A percentile compares a stretch with the other conserved stretches of the same genome.
Conservation (phyloP, 2,329 filamentous ascomycete species). For the Stagonosporopsis vannaccii region DNA sequence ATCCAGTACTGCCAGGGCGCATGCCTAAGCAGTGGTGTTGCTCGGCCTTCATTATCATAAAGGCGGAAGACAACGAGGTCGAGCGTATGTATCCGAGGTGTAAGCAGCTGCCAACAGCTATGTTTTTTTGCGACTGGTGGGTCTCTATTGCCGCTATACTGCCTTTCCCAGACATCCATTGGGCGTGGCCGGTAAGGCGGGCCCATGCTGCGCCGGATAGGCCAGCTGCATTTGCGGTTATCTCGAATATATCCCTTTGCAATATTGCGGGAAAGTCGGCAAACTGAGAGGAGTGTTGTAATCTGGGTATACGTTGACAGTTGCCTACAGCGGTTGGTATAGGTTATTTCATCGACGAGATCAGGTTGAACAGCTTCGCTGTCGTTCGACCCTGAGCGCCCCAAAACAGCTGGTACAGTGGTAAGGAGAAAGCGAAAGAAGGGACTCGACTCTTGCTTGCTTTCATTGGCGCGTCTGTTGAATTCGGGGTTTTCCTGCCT, state of each 20-base stretch:
- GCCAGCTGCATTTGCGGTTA: not conserved
- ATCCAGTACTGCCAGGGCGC: not conserved
- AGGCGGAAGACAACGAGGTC: not conserved
- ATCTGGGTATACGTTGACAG: not conserved
- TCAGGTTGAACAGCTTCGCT: not conserved
- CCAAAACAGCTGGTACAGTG: not conserved
- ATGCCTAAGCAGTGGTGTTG: not conserved
- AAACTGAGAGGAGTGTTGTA: not conserved
- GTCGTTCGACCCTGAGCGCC: not conserved
- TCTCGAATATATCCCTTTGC: not conserved
- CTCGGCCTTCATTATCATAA: not conserved
- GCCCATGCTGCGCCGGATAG: not conserved
- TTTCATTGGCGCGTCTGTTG: not conserved
- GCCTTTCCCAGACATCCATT: not conserved
- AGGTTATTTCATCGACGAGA: not conserved
- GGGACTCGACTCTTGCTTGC: not conserved
- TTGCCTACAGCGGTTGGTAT: not conserved
- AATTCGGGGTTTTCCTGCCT: not conserved
- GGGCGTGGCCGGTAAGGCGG: not conserved
- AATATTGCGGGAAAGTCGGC: not conserved
- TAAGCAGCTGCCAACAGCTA: not conserved
- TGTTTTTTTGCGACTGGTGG: not conserved
- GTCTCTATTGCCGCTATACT: not conserved
- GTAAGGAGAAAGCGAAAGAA: not conserved
- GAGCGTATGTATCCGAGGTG: not conserved